phyloP scores from a whole-genome alignment of 805 yeast genomes.

The Wickerhamiella alocasiicola region DNA sequence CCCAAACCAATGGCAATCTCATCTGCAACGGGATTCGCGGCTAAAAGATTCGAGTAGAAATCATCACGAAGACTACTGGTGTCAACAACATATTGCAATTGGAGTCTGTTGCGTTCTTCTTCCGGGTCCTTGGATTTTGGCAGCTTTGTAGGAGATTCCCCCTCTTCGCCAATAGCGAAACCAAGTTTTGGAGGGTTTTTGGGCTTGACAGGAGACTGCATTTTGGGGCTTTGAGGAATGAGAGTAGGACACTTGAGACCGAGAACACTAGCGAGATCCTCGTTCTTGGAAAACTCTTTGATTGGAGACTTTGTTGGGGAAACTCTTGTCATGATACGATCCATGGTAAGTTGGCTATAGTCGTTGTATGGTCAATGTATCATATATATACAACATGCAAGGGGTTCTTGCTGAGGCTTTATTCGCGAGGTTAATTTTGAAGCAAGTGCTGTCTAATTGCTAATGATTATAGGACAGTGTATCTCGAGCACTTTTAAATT shows the following conservation, averaged over 20 bases:
- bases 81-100: not conserved
- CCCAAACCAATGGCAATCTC: constrained; percentile 1
- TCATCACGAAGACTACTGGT: constrained; percentile 5
- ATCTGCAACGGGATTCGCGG: not conserved
- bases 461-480: too few species aligned
- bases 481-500: too few species aligned
- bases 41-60: constrained; percentile 7
- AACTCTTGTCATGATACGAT: constrained; percentile 2
- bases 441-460: too few species aligned
- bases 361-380: too few species aligned
- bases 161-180: not conserved
- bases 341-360: constrained; percentile 2
- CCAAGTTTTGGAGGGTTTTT: not conserved
- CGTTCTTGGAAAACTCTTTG: not conserved
- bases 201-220: constrained; percentile 1
- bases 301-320: not conserved
- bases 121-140: not conserved
- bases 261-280: not conserved
- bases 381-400: too few species aligned
- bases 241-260: not conserved
- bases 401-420: too few species aligned
- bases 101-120: not conserved
- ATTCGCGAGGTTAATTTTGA: too few species aligned
- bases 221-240: constrained; percentile 6
- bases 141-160: not conserved